phyloP scores from a whole-genome alignment of 176 grass and related monocot genomes.

The Oryza coarctata region DNA sequence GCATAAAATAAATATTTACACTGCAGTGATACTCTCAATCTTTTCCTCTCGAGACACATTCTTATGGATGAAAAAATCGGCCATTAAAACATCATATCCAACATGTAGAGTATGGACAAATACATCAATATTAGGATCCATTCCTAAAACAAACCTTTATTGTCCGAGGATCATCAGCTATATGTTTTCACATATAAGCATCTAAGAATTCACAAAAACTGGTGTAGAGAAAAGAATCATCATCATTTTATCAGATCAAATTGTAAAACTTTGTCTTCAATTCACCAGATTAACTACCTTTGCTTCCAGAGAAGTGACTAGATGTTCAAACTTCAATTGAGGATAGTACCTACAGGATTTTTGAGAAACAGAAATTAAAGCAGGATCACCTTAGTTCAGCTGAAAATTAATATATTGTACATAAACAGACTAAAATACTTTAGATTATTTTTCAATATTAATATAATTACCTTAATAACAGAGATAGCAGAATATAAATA shows the following conservation, averaged over 20 bases:
- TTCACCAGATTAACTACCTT: constrained; percentile 54
- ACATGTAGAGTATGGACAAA: constrained; percentile 48
- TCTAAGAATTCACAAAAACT: constrained; percentile 25
- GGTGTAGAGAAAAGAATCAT: neutral
- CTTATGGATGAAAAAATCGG: constrained; percentile 88
- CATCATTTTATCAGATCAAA: neutral
- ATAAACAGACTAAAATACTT: constrained; percentile 3
- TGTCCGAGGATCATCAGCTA: neutral
- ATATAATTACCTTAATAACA: neutral
- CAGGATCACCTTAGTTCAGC: constrained; percentile 10
- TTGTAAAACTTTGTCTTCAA: constrained; percentile 8
- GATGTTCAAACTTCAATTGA: constrained; percentile 60
- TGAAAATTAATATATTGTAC: constrained; percentile 8
- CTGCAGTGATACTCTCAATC: constrained; percentile 65
- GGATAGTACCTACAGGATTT: constrained; percentile 77
- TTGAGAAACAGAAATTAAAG: constrained; percentile 10
- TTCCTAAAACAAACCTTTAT: constrained; percentile 19
- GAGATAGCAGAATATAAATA: neutral
- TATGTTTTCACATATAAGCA: neutral
- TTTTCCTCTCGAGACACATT: constrained; percentile 66
- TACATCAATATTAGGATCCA: constrained; percentile 21
- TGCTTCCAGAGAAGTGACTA: constrained; percentile 78
- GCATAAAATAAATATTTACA: neutral
- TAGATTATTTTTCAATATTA: neutral
- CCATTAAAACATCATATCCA: constrained; percentile 92